phyloP scores from a whole-genome alignment of 1,284 basidiomycete species.

The Mycena sp. region DNA sequence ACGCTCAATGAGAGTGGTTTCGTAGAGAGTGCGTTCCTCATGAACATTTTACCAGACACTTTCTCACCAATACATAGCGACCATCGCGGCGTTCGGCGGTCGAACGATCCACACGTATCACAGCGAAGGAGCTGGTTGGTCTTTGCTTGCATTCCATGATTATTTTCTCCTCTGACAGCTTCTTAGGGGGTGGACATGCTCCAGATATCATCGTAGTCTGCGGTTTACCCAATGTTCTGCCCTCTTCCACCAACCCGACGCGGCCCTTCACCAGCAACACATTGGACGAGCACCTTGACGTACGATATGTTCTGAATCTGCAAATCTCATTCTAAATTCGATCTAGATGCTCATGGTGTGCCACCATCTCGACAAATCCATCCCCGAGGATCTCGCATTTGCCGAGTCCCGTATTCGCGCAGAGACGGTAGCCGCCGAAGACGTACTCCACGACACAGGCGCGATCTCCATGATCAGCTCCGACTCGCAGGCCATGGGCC shows the following conservation, averaged over 20 bases:
- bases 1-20: constrained; percentile 96
- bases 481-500: constrained; percentile 98
- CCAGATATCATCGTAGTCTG: constrained; percentile 98
- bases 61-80: constrained; percentile 59
- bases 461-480: constrained; percentile 97
- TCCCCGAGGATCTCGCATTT: constrained; percentile 94
- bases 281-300: constrained; percentile 96
- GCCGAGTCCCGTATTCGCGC: constrained; percentile 97
- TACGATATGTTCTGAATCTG: constrained; percentile 51
- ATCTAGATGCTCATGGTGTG: constrained; percentile 96
- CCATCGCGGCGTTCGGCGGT: constrained; percentile 90
- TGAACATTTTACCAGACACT: constrained; percentile 14
- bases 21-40: constrained; percentile 75
- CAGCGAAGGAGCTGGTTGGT: constrained; percentile 88
- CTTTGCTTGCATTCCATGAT: not conserved
- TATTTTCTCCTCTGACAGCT: not conserved
- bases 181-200: constrained; percentile 91
- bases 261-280: constrained; percentile 94
- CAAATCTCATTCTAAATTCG: not conserved
- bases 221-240: constrained; percentile 91
- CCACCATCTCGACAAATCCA: constrained; percentile 90
- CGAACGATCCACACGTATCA: constrained; percentile 99
- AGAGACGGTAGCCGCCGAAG: constrained; percentile 98
- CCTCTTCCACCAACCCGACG: constrained; percentile 97
- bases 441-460: constrained; percentile 93